Evolutionary conservation across 176 grass and related monocot genomes (phyloP).

Genomic region (Aegilops sharonensis): DNA sequence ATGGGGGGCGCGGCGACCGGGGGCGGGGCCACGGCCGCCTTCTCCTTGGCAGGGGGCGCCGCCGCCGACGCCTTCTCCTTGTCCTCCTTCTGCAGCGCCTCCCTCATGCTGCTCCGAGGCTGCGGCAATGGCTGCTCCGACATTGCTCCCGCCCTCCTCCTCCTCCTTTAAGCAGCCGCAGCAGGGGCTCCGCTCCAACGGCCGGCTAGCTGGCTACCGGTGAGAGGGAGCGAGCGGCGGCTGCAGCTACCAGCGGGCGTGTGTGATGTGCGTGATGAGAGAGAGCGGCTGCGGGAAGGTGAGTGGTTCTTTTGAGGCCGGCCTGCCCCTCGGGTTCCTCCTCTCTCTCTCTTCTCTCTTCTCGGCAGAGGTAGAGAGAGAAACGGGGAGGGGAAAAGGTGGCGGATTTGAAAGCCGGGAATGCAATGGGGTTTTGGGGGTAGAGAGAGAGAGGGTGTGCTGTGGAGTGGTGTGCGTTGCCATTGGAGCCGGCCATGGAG

Average conservation of each 20-base stretch:
- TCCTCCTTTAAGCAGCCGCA: constrained; percentile 21
- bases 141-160: constrained; percentile 30
- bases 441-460: background rate
- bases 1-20: background rate
- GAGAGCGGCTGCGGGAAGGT: background rate
- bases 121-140: constrained; percentile 60
- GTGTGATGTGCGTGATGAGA: background rate
- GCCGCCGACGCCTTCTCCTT: constrained; percentile 58
- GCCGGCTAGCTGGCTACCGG: background rate
- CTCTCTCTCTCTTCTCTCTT: background rate
- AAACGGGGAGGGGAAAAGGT: constrained; percentile 12
- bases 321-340: constrained; percentile 3
- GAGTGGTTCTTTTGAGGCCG: constrained; percentile 53
- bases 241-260: background rate
- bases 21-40: constrained; percentile 4
- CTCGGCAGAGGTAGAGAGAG: background rate
- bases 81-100: constrained; percentile 78
- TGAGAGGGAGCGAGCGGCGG: background rate
- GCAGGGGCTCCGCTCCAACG: background rate
- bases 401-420: constrained; percentile 45
- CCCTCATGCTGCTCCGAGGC: constrained; percentile 74
- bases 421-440: constrained; percentile 48
- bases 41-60: constrained; percentile 36
- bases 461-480: background rate
- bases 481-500: constrained; percentile 26